Base-by-base conservation (phyloP, 2,329 filamentous ascomycete species). In the Rhynchosporium secalis region DNA sequence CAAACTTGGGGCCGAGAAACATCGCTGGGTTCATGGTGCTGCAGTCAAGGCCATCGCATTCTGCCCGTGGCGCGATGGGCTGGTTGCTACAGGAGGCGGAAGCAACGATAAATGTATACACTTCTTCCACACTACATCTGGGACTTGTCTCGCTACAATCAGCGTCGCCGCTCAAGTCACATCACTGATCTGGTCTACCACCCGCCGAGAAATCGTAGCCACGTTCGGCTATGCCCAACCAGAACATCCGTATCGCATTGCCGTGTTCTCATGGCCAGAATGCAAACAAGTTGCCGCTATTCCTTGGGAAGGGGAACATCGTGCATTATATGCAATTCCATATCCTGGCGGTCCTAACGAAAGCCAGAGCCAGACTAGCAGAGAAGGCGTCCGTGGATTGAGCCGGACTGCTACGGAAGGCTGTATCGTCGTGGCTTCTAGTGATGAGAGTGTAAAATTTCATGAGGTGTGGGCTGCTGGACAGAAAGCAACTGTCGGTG, bases 1-100 rank as follows among this genome's bases (percentile, higher is more conserved):
- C 31, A 78, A 78, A 2, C 71, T 77, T 5, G 85, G 85, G 6
- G 77, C 80, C 36, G 86, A 90, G 70, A 88, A 83, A 69, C 86
- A 96, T 74, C 83, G 83, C 38, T 95, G 92, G 84, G 75, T 80
- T 10, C 92, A 99, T 74, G 86, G 86, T 31, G 94, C 94, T 0
- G 95, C 95, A 2, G 90, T 98, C 68, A 99, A 99, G 76, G 95
- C 95, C 38, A 95, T 98, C 69, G 92, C 95, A 1, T 98, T 98
- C 76, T 96, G 94, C 66, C 94, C 95, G 0, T 99, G 93, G 94
- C 90, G 94, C 61, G 85, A 90, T 29, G 90, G 89, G 3, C 82
- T 99, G 4, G 77, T 99, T 45, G 95, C 95, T 13, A 96, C 94
- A 1, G 92, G 95, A 3, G 94, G 95, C 45, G 95, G 95, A 29